Percentiles rank a stretch among this genome's conserved stretches.
These are phyloP conservation scores for Rutstroemia sydowiana DNA, from an alignment of 2,329 filamentous ascomycete species.

Conservation along the genomic window DNA sequence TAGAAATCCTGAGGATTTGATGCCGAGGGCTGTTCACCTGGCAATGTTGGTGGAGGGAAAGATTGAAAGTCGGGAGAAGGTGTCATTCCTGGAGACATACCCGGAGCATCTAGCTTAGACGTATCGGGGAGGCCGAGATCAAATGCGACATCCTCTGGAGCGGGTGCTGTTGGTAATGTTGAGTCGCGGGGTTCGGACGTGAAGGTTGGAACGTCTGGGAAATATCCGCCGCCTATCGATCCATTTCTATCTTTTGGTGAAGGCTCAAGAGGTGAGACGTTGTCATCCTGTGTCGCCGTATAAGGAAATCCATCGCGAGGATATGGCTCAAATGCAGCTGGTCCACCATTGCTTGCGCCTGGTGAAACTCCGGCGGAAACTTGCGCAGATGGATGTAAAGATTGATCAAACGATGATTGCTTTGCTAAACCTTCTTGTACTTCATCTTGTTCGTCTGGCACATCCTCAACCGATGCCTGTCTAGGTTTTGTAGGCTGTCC, in stretches of 20 bases:
- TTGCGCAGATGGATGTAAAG: conserved; percentile 36
- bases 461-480: conserved; percentile 44
- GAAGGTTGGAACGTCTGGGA: conserved; percentile 40
- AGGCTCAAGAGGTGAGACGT: conserved; percentile 46
- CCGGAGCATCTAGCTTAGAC: conserved; percentile 19
- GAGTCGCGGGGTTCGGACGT: conserved; percentile 22
- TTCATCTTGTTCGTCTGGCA: conserved; percentile 47
- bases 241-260: conserved; percentile 36
- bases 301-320: conserved; percentile 27
- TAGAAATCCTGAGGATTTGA: conserved; percentile 33
- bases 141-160: conserved; percentile 20
- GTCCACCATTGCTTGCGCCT: background rate
- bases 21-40: conserved; percentile 6
- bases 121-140: conserved; percentile 24
- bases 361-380: conserved; percentile 26
- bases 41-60: conserved; percentile 28
- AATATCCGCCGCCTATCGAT: conserved; percentile 51
- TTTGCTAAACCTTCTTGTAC: conserved; percentile 37
- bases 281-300: conserved; percentile 29
- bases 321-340: conserved; percentile 31
- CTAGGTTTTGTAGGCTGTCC: conserved; percentile 36
- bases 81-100: conserved; percentile 14
- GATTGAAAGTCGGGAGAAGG: conserved; percentile 28
- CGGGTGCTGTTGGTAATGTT: conserved; percentile 25
- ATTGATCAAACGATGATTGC: conserved; percentile 42